A percentile compares a stretch with the other conserved stretches of the same genome.
Conservation (phyloP, 352 stramenopile genomes). For the Globisporangium okanoganense region DNA sequence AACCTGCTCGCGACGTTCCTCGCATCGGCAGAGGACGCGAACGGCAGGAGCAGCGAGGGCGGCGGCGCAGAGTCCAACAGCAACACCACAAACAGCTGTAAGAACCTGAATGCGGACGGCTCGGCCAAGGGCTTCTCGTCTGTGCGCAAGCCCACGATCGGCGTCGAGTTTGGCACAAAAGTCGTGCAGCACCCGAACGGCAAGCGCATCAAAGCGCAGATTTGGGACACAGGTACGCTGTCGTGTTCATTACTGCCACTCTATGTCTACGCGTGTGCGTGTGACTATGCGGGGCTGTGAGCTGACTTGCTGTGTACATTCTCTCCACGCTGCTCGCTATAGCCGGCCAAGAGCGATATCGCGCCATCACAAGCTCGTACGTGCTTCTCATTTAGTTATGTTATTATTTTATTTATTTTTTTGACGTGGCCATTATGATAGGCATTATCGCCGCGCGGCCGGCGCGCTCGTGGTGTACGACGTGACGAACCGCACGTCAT, state of each 20-base stretch:
- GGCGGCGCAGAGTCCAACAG: not conserved
- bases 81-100: not conserved
- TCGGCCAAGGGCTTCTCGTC: constrained; percentile 43
- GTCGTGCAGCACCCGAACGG: constrained; percentile 71
- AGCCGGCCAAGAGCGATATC: constrained; percentile 76
- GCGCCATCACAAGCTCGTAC: constrained; percentile 82
- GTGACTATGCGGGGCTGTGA: not conserved
- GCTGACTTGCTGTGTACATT: not conserved
- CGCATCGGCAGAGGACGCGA: constrained; percentile 26
- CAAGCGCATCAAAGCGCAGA: constrained; percentile 80
- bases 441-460: constrained; percentile 69
- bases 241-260: not conserved
- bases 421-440: constrained; percentile 11
- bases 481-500: constrained; percentile 54
- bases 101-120: constrained; percentile 24
- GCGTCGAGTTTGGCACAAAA: constrained; percentile 80
- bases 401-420: not conserved
- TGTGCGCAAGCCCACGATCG: constrained; percentile 71
- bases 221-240: constrained; percentile 66
- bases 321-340: not conserved
- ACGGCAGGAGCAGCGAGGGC: not conserved
- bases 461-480: constrained; percentile 78
- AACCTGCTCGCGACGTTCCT: constrained; percentile 86
- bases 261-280: too few relatives aligned
- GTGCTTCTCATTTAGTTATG: constrained; percentile 4